Percentiles rank a stretch among this genome's conserved stretches.
Conservation (phyloP, 257 asterid genomes). For the Asclepias syriaca region DNA sequence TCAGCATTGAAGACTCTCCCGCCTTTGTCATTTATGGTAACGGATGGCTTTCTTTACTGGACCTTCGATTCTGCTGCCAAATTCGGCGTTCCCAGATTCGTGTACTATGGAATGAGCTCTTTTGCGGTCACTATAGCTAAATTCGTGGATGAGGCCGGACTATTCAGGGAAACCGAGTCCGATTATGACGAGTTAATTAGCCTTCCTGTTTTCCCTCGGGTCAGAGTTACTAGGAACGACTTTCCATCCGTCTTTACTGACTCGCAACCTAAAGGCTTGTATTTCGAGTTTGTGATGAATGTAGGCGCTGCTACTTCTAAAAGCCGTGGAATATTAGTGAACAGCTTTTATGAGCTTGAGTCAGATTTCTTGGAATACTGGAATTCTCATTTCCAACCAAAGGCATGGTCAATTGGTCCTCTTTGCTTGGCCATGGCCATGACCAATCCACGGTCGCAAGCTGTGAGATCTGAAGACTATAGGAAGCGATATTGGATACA, state of each 20-base stretch:
- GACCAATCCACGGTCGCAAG: too few species aligned
- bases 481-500: conserved; percentile 34
- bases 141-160: neutral
- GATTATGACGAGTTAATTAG: conserved; percentile 34
- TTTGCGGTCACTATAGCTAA: conserved; percentile 7
- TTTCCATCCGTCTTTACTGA: conserved; percentile 27
- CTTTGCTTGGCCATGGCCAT: conserved; percentile 29
- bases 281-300: conserved; percentile 28
- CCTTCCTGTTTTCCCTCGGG: conserved; percentile 40
- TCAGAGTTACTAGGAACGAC: conserved; percentile 45
- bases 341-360: conserved; percentile 60
- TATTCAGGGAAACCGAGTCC: conserved; percentile 17
- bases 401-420: conserved; percentile 53
- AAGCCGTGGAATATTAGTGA: conserved; percentile 51
- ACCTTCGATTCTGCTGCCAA: conserved; percentile 42
- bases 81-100: conserved; percentile 45
- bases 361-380: conserved; percentile 24
- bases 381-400: neutral
- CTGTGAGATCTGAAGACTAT: neutral
- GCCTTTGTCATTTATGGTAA: conserved; percentile 32
- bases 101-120: conserved; percentile 41
- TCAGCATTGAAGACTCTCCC: conserved; percentile 23
- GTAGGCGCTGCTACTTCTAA: neutral
- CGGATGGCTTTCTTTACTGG: conserved; percentile 73
- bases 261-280: conserved; percentile 30